These are phyloP conservation scores for Apophysomyces trapeziformis DNA, from an alignment of 371 early-diverging fungal genomes.

Conservation along the genomic window DNA sequence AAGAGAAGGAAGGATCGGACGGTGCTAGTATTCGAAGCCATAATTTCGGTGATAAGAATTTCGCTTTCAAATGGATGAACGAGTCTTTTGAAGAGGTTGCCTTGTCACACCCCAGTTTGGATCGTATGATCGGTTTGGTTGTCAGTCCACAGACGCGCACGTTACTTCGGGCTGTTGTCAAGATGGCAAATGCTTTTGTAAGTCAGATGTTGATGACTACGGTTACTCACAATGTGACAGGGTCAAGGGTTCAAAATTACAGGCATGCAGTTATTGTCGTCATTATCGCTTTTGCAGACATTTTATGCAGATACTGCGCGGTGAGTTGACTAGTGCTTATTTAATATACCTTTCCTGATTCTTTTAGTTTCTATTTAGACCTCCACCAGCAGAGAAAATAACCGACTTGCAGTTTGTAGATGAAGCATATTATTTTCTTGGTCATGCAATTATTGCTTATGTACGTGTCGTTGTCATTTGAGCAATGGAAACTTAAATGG, in stretches of 20 bases:
- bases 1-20: conserved; percentile 17
- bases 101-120: conserved; percentile 52
- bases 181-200: conserved; percentile 54
- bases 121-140: conserved; percentile 58
- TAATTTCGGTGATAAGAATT: conserved; percentile 56
- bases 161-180: conserved; percentile 51
- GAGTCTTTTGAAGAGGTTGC: conserved; percentile 57
- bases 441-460: conserved; percentile 57
- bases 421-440: conserved; percentile 49
- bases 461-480: conserved; percentile 23
- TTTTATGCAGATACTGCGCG: conserved; percentile 60
- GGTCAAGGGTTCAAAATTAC: conserved; percentile 82
- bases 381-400: conserved; percentile 47
- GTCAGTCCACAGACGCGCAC: conserved; percentile 55
- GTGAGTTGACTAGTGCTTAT: conserved; percentile 31
- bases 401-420: conserved; percentile 48
- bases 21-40: conserved; percentile 45
- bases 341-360: conserved; percentile 1
- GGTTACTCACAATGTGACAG: conserved; percentile 20
- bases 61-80: conserved; percentile 55
- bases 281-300: conserved; percentile 65
- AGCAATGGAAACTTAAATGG: not conserved
- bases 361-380: conserved; percentile 20
- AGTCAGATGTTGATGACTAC: not conserved
- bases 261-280: conserved; percentile 70